Evolutionary conservation across 129 eudicot genomes (phyloP).

Genomic region (Cynara cardunculus): DNA sequence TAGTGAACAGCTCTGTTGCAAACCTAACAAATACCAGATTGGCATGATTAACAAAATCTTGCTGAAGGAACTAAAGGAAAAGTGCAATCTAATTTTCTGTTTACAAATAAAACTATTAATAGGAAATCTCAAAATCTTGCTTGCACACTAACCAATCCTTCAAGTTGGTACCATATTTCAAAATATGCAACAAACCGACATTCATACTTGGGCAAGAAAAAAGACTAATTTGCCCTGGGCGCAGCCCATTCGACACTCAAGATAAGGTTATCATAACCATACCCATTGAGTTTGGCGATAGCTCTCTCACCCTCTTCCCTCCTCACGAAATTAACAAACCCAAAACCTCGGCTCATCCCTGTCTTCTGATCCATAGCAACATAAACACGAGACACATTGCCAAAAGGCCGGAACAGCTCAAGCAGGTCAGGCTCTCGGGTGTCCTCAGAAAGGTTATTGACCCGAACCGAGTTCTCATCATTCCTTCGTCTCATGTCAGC

Average conservation of each 20-base stretch:
- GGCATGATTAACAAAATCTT: no score
- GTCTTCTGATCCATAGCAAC: constrained; percentile 93
- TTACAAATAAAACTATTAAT: background rate
- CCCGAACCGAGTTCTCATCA: constrained; percentile 86
- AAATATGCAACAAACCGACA: background rate
- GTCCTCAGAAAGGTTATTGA: constrained; percentile 79
- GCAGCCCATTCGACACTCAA: constrained; percentile 90
- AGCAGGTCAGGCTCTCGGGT: constrained; percentile 78
- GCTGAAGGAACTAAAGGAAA: background rate
- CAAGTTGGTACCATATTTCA: background rate
- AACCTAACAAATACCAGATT: no score
- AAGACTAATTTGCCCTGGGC: constrained; percentile 49
- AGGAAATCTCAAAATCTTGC: background rate
- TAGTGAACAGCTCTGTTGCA: background rate
- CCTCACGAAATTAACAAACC: constrained; percentile 74
- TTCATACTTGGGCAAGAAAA: background rate
- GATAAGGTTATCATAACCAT: constrained; percentile 85
- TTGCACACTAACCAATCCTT: background rate
- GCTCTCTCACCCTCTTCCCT: constrained; percentile 89
- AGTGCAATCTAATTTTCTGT: background rate
- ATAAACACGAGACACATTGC: constrained; percentile 63
- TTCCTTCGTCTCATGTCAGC: constrained; percentile 82
- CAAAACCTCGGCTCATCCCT: constrained; percentile 82
- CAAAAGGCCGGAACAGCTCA: constrained; percentile 79
- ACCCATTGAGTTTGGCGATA: constrained; percentile 73